Percentiles rank a stretch among this genome's conserved stretches.
Conservation (phyloP, 2,329 filamentous ascomycete genomes). For the Aureobasidium sp. region DNA sequence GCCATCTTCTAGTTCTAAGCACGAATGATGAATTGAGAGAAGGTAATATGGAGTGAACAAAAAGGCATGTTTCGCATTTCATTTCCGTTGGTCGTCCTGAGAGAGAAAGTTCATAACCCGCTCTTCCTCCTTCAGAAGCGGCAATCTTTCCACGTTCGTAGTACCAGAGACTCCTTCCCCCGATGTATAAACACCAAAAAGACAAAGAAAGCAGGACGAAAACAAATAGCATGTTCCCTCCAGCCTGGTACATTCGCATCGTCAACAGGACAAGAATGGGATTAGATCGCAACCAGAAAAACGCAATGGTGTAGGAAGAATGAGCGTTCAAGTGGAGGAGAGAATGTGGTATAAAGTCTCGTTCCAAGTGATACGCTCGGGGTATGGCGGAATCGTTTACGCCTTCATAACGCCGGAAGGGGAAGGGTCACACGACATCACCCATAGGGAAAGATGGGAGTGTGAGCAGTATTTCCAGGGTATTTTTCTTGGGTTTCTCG, state of each 20-base stretch:
- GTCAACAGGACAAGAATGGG: not conserved
- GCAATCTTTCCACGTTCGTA: not conserved
- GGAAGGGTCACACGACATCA: conserved; percentile 1
- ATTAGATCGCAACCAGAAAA: conserved; percentile 4
- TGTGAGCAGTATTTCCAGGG: not conserved
- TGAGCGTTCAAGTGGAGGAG: not conserved
- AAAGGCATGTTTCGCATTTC: not conserved
- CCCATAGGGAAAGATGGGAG: not conserved
- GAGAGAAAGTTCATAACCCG: not conserved
- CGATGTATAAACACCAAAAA: conserved; percentile 10
- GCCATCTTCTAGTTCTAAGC: too few relatives aligned
- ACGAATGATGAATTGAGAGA: too few relatives aligned
- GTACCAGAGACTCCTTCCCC: not conserved
- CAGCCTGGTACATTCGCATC: conserved; percentile 4
- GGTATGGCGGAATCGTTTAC: not conserved
- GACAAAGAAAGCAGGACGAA: not conserved
- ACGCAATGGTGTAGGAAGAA: not conserved
- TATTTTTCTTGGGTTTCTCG: conserved; percentile 6
- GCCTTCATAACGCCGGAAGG: conserved; percentile 1
- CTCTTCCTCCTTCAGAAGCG: not conserved
- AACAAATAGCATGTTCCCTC: not conserved
- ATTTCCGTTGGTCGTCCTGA: not conserved
- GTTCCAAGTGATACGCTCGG: not conserved
- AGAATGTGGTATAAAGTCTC: not conserved
- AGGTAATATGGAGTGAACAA: not conserved